These are phyloP conservation scores for Phytopythium litorale DNA, from an alignment of 352 stramenopile species.

Conservation along the genomic window DNA sequence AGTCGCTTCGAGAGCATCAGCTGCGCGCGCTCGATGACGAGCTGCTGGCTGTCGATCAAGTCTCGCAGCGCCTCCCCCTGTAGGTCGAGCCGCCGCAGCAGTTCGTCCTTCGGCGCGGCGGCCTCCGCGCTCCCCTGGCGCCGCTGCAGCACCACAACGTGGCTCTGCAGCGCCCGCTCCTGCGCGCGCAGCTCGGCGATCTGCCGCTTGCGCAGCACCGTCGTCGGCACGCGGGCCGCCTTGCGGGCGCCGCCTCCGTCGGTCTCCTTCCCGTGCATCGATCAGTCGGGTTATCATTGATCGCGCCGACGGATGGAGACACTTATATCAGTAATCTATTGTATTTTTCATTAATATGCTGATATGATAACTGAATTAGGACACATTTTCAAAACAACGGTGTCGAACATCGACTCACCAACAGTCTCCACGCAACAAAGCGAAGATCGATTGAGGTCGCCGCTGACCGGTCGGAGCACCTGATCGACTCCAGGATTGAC, in stretches of 20 bases:
- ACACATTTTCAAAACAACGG: too few relatives aligned
- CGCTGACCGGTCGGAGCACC: too few relatives aligned
- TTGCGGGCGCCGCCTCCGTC: neutral
- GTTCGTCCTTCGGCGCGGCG: neutral
- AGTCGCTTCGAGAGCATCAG: slow-evolving; percentile 5
- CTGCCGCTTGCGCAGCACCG: slow-evolving; percentile 1
- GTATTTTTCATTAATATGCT: too few relatives aligned
- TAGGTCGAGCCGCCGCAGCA: neutral
- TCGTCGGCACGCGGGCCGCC: neutral
- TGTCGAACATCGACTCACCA: too few relatives aligned
- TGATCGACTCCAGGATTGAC: too few relatives aligned
- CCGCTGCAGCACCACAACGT: neutral
- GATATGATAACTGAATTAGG: too few relatives aligned
- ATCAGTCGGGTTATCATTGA: too few relatives aligned
- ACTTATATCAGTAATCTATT: too few relatives aligned
- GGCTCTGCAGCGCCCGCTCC: neutral
- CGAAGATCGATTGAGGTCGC: too few relatives aligned
- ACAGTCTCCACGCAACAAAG: too few relatives aligned
- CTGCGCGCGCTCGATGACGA: slow-evolving; percentile 2
- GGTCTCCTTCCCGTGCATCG: too few relatives aligned
- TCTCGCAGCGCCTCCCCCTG: slow-evolving; percentile 1
- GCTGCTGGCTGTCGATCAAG: neutral
- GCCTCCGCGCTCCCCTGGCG: neutral
- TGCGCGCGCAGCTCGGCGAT: slow-evolving; percentile 4
- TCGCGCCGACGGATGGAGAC: too few relatives aligned